Evolutionary conservation across 768 basidiomycete genomes (phyloP).

Genomic region (Russula sp.): DNA sequence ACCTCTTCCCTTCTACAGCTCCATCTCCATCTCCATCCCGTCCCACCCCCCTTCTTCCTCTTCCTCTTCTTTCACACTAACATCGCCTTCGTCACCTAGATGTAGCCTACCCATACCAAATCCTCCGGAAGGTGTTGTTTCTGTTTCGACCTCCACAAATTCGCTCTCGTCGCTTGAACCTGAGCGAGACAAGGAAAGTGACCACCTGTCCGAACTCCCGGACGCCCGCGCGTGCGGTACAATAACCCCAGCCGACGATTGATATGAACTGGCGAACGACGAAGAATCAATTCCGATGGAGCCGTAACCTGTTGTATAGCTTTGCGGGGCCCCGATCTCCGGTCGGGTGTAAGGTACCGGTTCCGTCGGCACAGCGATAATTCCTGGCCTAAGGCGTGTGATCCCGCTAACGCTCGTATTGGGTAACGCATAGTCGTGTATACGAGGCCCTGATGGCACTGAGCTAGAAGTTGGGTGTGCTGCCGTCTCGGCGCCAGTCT

Average conservation of each 20-base stretch:
- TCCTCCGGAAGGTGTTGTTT: constrained; percentile 13
- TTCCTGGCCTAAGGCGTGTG: constrained; percentile 56
- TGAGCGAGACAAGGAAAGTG: constrained; percentile 29
- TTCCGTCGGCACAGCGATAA: constrained; percentile 38
- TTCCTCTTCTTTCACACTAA: constrained; percentile 41
- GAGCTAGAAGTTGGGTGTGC: constrained; percentile 43
- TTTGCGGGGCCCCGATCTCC: constrained; percentile 3
- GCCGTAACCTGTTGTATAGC: constrained; percentile 32
- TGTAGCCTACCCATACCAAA: constrained; percentile 29
- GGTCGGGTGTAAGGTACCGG: constrained; percentile 5
- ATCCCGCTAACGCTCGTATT: constrained; percentile 36
- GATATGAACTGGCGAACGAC: constrained; percentile 25
- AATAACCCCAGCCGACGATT: constrained; percentile 10
- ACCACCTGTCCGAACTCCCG: constrained; percentile 34
- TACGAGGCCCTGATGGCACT: constrained; percentile 53
- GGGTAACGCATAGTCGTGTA: constrained; percentile 61
- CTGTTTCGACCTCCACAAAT: constrained; percentile 25
- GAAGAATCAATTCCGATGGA: constrained; percentile 33
- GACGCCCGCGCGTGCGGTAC: constrained; percentile 7
- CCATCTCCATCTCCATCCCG: constrained; percentile 64
- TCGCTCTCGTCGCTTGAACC: constrained; percentile 34
- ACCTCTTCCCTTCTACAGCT: constrained; percentile 36
- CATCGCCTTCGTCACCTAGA: constrained; percentile 39
- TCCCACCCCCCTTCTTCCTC: constrained; percentile 43
- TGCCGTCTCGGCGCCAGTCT: constrained; percentile 21